Evolutionary conservation across 2,329 filamentous ascomycete species (phyloP).

Genomic region (Scopulariopsis brevicaulis): DNA sequence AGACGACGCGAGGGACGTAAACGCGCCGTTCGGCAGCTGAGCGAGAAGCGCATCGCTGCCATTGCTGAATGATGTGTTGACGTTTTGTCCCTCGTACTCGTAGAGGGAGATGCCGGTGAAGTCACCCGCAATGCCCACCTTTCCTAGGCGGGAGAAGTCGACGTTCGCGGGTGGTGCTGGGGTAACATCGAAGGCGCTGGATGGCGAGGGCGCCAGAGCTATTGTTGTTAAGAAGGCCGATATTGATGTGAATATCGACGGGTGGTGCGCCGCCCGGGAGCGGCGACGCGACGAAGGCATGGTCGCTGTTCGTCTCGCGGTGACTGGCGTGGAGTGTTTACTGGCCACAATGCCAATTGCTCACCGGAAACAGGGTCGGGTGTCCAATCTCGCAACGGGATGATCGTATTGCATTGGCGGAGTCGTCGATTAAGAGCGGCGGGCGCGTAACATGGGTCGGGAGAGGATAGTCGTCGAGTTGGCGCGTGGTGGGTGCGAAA

Average conservation of each 20-base stretch:
- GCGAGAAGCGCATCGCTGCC: conserved; percentile 73
- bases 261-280: conserved; percentile 7
- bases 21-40: conserved; percentile 74
- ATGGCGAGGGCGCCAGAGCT: conserved; percentile 27
- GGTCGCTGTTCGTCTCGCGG: conserved; percentile 4
- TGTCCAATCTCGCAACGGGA: neutral
- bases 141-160: conserved; percentile 66
- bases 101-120: conserved; percentile 89
- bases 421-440: neutral
- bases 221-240: conserved; percentile 20
- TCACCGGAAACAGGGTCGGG: neutral
- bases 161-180: conserved; percentile 59
- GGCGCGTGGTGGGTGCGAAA: neutral
- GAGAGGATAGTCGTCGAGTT: neutral
- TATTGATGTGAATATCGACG: conserved; percentile 1
- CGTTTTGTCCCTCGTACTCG: conserved; percentile 69
- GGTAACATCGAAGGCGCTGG: conserved; percentile 45
- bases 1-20: conserved; percentile 61
- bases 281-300: conserved; percentile 9
- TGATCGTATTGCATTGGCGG: neutral
- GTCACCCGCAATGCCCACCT: conserved; percentile 76
- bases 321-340: neutral
- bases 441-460: neutral
- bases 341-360: neutral
- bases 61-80: conserved; percentile 56